These are phyloP conservation scores for Leccinum proliferum DNA, from an alignment of 1,284 basidiomycete species.

Conservation along the genomic window DNA sequence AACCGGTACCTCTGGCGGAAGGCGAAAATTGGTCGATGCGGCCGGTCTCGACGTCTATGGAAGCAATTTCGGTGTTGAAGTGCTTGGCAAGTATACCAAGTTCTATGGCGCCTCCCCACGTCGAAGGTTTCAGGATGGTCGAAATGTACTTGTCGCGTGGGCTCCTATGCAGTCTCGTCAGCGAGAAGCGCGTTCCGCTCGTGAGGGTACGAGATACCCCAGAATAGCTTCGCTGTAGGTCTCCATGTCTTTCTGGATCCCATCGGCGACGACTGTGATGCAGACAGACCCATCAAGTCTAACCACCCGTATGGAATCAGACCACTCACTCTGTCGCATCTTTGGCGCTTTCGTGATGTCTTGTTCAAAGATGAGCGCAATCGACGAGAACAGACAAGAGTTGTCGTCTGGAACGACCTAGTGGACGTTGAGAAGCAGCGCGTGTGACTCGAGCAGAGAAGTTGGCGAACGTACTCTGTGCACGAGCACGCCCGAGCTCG, in stretches of 20 bases:
- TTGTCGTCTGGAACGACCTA: conserved; percentile 91
- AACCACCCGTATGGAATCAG: not conserved
- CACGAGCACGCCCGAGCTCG: conserved; percentile 54
- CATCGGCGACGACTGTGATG: conserved; percentile 70
- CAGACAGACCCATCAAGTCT: conserved; percentile 1
- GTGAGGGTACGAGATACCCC: conserved; percentile 46
- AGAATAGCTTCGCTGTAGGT: conserved; percentile 82
- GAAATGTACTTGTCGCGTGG: conserved; percentile 72
- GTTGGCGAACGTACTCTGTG: conserved; percentile 47
- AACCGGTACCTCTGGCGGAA: conserved; percentile 27
- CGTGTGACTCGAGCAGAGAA: not conserved
- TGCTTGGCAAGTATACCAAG: conserved; percentile 77
- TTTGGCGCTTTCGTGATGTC: conserved; percentile 59
- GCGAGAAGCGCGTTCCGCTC: not conserved
- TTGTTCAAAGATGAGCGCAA: conserved; percentile 82
- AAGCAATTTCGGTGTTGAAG: conserved; percentile 81
- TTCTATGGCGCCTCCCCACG: conserved; percentile 95
- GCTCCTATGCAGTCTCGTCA: conserved; percentile 43
- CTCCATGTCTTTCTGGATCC: conserved; percentile 63
- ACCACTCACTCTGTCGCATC: conserved; percentile 58
- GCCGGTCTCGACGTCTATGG: conserved; percentile 88
- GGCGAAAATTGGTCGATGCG: conserved; percentile 75
- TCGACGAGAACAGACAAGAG: conserved; percentile 85
- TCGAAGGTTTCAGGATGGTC: conserved; percentile 71
- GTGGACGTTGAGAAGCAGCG: conserved; percentile 7